phyloP scores from a whole-genome alignment of 345 rosid genomes.

The Eutrema heterophyllum region DNA sequence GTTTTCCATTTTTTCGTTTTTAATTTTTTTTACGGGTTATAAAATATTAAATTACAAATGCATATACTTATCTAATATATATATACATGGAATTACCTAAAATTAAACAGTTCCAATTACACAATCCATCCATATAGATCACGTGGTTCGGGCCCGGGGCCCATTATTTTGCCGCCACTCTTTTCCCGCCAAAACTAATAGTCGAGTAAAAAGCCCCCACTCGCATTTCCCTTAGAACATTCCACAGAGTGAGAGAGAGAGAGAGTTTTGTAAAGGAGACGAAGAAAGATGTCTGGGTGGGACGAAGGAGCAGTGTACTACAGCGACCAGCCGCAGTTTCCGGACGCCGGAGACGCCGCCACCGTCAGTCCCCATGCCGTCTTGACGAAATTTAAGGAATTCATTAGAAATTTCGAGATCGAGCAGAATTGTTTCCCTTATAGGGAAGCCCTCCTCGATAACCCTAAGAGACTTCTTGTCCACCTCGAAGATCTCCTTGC shows the following conservation, averaged over 20 bases:
- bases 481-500: conserved; percentile 79
- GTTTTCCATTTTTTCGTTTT: too few relatives aligned
- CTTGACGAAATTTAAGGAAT: conserved; percentile 78
- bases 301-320: conserved; percentile 86
- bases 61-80: too few relatives aligned
- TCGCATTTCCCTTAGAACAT: background rate
- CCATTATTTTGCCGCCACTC: conserved; percentile 20
- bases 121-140: too few relatives aligned
- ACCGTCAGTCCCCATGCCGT: conserved; percentile 63
- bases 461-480: conserved; percentile 60
- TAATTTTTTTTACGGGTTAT: too few relatives aligned
- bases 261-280: background rate
- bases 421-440: conserved; percentile 70
- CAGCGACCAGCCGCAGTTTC: conserved; percentile 93
- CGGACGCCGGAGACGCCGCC: conserved; percentile 47
- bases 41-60: too few relatives aligned
- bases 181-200: conserved; percentile 21
- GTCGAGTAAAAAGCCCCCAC: too few relatives aligned
- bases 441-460: conserved; percentile 77
- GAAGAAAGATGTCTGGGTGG: conserved; percentile 76
- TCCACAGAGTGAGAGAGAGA: background rate
- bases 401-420: conserved; percentile 72
- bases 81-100: too few relatives aligned
- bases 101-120: too few relatives aligned
- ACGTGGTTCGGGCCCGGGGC: background rate